phyloP scores from a whole-genome alignment of 139 green algal genomes.

The Nannochloris sp. region DNA sequence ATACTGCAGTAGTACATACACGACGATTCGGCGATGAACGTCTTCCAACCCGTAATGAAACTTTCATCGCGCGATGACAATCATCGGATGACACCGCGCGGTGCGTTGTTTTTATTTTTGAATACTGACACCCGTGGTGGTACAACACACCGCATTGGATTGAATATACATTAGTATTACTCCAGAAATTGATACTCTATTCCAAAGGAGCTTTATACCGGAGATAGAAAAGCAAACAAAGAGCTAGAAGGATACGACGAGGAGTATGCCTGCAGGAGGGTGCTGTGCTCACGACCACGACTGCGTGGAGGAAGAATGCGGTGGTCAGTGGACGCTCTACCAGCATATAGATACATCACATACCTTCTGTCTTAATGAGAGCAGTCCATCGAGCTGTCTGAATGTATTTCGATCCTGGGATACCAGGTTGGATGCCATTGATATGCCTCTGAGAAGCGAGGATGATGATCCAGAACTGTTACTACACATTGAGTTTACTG shows the following conservation, averaged over 20 bases:
- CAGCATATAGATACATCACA: slow-evolving; percentile 68
- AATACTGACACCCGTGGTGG: no score
- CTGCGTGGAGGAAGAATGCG: slow-evolving; percentile 69
- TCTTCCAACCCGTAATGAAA: no score
- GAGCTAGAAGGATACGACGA: not conserved
- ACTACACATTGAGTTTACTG: slow-evolving; percentile 77
- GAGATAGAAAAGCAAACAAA: not conserved
- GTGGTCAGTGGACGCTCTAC: slow-evolving; percentile 66
- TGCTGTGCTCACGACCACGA: slow-evolving; percentile 84
- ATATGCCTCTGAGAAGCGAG: slow-evolving; percentile 46
- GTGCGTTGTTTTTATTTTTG: no score
- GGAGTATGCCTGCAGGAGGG: slow-evolving; percentile 1
- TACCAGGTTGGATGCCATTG: slow-evolving; percentile 36
- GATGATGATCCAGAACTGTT: slow-evolving; percentile 84
- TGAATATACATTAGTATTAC: no score
- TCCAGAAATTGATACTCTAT: no score
- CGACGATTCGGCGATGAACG: no score
- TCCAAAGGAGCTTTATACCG: no score
- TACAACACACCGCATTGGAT: no score
- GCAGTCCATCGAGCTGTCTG: slow-evolving; percentile 35
- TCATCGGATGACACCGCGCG: no score
- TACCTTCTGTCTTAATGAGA: slow-evolving; percentile 76
- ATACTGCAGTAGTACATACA: no score
- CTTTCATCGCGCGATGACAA: no score
- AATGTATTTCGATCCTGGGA: slow-evolving; percentile 64